These are phyloP conservation scores for Beta corolliflora DNA, from an alignment of 179 eudicot species.

Conservation along the genomic window DNA sequence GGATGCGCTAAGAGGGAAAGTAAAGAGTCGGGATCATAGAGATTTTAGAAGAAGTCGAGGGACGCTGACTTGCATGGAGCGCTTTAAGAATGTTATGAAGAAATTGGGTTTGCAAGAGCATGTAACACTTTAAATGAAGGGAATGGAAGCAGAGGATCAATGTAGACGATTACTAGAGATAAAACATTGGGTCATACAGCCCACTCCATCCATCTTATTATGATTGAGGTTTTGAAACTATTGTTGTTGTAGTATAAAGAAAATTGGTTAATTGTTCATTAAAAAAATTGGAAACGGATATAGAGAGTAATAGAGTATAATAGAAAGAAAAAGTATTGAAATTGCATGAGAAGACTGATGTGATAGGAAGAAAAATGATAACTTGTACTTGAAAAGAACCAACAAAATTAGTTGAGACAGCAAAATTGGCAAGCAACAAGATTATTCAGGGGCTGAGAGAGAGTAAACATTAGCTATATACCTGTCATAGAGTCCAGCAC, in stretches of 20 bases:
- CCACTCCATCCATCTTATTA: neutral
- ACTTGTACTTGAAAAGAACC: no score
- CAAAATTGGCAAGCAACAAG: neutral
- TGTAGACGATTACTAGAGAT: neutral
- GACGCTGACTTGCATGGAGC: no score
- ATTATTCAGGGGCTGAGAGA: neutral
- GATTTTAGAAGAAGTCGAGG: no score
- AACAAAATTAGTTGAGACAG: neutral
- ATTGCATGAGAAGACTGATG: neutral
- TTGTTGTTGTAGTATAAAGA: neutral
- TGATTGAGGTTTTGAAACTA: neutral
- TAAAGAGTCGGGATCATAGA: no score
- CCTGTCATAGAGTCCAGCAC: slow-evolving; percentile 99
- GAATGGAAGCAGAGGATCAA: no score
- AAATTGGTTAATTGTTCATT: neutral
- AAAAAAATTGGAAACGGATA: neutral
- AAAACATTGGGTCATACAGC: neutral
- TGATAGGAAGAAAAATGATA: neutral
- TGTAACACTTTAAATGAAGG: no score
- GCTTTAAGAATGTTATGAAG: no score
- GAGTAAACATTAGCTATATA: slow-evolving; percentile 28
- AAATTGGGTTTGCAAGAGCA: no score
- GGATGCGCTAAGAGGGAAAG: no score
- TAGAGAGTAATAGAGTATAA: neutral
- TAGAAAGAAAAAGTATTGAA: neutral